Evolutionary conservation across 2,329 filamentous ascomycete genomes (phyloP), one percentile per base, ranked within the genome.

Genomic region (Neodidymelliopsis sp.): DNA sequence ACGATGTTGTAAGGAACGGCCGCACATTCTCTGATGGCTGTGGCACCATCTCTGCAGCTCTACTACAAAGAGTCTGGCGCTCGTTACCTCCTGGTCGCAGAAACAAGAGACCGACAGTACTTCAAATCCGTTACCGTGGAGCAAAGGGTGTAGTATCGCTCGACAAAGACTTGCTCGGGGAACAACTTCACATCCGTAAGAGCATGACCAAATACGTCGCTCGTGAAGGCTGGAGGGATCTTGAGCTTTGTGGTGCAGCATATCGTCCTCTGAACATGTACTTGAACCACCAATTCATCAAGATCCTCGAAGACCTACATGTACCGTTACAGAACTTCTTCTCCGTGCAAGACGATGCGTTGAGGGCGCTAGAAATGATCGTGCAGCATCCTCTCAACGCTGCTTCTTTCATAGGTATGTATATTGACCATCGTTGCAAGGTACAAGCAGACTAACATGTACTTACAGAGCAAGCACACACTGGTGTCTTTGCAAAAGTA

Each of bases 211-310:
- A 96, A 60, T 96, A 94, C 56, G 66, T 79, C 11, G 61, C 62
- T 1, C 85, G 53, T 13, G 53, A 84, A 40, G 67, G 66, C 4
- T 63, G 59, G 60, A 43, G 44, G 23, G 80, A 87, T 39, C 76
- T 93, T 1, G 89, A 88, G 51, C 89, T 91, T 33, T 92, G 88
- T 62, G 88, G 87, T 35, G 80, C 84, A 30, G 85, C 84, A 0
- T 84, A 83, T 27, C 84, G 80, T 39, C 86, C 89, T 0, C 79
- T 93, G 6, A 82, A 82, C 0, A 78, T 92, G 57, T 83, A 85
- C 13, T 79, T 95, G 1, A 95, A 95, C 62, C 84, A 88, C 1
- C 89, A 90, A 57, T 78, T 92, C 53, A 91, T 95, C 73, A 95
- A 95, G 67, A 91, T 95, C 4, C 70, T 96, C 1, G 91, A 96